phyloP scores from a whole-genome alignment of 2,329 filamentous ascomycete genomes.

The Colletotrichum ledebouriae region DNA sequence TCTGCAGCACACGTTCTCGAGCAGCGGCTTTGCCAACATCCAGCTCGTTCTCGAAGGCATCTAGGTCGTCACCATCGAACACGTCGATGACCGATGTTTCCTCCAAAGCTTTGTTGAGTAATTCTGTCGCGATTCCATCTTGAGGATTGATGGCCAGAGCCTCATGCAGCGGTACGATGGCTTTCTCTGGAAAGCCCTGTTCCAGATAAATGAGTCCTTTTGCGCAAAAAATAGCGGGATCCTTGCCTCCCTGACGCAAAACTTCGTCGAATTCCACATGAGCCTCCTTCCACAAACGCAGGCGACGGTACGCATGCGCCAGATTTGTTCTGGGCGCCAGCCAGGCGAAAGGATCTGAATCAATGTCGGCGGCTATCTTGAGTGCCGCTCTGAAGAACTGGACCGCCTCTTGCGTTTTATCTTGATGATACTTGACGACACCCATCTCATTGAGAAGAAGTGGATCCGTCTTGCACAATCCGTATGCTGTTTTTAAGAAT shows the following conservation, averaged over 20 bases:
- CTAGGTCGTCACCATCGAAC: conserved; percentile 61
- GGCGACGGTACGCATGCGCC: conserved; percentile 85
- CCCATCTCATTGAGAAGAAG: conserved; percentile 95
- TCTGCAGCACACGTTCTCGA: conserved; percentile 51
- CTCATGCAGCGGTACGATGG: conserved; percentile 86
- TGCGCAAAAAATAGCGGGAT: conserved; percentile 81
- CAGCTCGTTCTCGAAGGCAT: conserved; percentile 67
- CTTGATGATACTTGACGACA: conserved; percentile 94
- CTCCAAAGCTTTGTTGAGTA: conserved; percentile 79
- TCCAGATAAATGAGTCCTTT: conserved; percentile 90
- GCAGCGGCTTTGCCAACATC: conserved; percentile 61
- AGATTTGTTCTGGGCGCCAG: conserved; percentile 88
- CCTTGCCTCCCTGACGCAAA: conserved; percentile 83
- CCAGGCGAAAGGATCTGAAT: conserved; percentile 86
- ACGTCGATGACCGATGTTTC: conserved; percentile 66
- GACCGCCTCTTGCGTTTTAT: conserved; percentile 80
- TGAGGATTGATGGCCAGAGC: conserved; percentile 83
- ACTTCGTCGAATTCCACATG: conserved; percentile 89
- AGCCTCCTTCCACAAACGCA: conserved; percentile 77
- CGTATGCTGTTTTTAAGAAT: conserved; percentile 91
- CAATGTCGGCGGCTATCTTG: conserved; percentile 81
- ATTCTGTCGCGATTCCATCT: conserved; percentile 84
- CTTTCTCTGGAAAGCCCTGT: conserved; percentile 79
- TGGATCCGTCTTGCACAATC: conserved; percentile 86
- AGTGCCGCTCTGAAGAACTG: conserved; percentile 84